Evolutionary conservation across 1,139 yeast genomes (phyloP).

Genomic region (Eremothecium gossypii): DNA sequence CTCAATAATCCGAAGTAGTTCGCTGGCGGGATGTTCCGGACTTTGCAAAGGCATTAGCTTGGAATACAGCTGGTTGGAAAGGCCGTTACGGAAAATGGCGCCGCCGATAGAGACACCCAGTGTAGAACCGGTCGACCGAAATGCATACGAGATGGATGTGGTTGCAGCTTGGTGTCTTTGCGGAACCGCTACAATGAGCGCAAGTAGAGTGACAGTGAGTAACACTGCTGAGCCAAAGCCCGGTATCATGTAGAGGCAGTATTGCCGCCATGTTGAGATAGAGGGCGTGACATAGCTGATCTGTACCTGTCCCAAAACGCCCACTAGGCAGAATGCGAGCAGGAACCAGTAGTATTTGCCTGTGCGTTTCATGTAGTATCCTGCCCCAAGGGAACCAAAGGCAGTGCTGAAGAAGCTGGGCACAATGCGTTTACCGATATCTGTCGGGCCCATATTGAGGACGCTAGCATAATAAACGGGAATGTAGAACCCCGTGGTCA

Average conservation of each 20-base stretch:
- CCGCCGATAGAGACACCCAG: conserved; percentile 62
- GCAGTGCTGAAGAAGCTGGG: conserved; percentile 67
- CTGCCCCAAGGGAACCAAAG: conserved; percentile 59
- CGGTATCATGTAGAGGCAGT: conserved; percentile 33
- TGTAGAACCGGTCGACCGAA: conserved; percentile 67
- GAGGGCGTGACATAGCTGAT: conserved; percentile 32
- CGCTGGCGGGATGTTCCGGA: conserved; percentile 28
- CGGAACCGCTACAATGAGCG: conserved; percentile 59
- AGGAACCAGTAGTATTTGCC: conserved; percentile 55
- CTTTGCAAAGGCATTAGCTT: conserved; percentile 24
- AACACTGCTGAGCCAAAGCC: conserved; percentile 55
- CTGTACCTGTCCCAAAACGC: conserved; percentile 35
- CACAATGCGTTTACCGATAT: conserved; percentile 52
- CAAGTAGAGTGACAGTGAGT: conserved; percentile 57
- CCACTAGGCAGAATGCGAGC: conserved; percentile 16
- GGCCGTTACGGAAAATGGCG: conserved; percentile 41
- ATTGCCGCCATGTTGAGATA: conserved; percentile 32
- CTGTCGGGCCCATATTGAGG: conserved; percentile 44
- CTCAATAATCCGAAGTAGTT: conserved; percentile 38
- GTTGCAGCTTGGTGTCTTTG: conserved; percentile 58
- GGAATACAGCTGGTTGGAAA: conserved; percentile 18
- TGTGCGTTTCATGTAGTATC: conserved; percentile 57
- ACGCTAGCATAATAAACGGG: conserved; percentile 61
- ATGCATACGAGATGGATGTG: conserved; percentile 67
- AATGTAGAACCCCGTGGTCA: conserved; percentile 48